A percentile compares a stretch with the other conserved stretches of the same genome.
Evolutionary conservation across 2,329 filamentous ascomycete genomes (phyloP).

Genomic region (Stachybotrys echinatus): DNA sequence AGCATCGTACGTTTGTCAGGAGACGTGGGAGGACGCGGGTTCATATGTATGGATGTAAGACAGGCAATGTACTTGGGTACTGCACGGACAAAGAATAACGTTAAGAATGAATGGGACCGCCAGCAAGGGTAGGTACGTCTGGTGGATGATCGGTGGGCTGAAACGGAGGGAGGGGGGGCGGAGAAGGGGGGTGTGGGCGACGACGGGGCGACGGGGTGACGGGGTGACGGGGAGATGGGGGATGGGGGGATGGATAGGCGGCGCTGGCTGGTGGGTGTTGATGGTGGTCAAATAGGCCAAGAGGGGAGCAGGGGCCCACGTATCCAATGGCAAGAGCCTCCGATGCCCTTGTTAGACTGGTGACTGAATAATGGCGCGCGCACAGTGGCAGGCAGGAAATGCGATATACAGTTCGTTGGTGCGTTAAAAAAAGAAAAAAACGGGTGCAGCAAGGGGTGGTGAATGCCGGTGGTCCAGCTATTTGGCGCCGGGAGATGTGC

Average conservation of each 20-base stretch:
- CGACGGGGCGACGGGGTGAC: too few species aligned
- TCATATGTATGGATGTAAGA: neutral
- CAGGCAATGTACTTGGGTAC: too few species aligned
- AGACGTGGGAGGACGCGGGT: neutral
- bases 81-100: neutral
- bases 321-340: neutral
- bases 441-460: neutral
- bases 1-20: constrained; percentile 14
- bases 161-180: constrained; percentile 13
- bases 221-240: constrained; percentile 12
- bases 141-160: constrained; percentile 19
- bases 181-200: constrained; percentile 2
- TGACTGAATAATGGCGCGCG: neutral
- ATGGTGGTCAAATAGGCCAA: constrained; percentile 15
- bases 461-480: neutral
- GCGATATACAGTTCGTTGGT: neutral
- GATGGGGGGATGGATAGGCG: too few species aligned
- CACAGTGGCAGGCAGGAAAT: neutral
- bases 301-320: constrained; percentile 6
- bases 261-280: too few species aligned
- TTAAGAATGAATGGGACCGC: neutral
- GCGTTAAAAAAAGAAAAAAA: neutral
- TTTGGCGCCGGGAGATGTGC: neutral
- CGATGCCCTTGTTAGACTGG: neutral
- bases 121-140: neutral